phyloP scores from a whole-genome alignment of 768 basidiomycete genomes.

The Trametes cingulata region DNA sequence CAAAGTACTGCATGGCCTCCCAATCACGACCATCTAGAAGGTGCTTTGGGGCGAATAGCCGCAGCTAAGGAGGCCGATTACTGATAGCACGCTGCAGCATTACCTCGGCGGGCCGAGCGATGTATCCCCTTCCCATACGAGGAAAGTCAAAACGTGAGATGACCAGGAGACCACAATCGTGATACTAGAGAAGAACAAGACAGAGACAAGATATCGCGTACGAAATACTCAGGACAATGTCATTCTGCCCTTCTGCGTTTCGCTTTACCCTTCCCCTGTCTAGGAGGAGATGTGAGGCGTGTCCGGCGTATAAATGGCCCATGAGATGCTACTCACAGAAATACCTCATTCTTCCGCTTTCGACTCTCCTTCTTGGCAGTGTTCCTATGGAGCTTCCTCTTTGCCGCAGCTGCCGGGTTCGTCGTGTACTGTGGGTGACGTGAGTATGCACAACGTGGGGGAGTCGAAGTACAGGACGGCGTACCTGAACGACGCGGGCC shows the following conservation, averaged over 20 bases:
- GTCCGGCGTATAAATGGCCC: not conserved
- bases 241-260: conserved; percentile 16
- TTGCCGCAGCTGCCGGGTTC: conserved; percentile 76
- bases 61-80: too few species aligned
- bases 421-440: conserved; percentile 48
- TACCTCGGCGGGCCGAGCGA: too few species aligned
- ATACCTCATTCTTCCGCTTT: conserved; percentile 69
- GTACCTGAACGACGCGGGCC: conserved; percentile 45
- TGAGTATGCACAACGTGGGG: not conserved
- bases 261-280: conserved; percentile 8
- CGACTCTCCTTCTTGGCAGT: conserved; percentile 80
- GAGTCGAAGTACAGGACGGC: conserved; percentile 8
- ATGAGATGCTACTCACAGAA: conserved; percentile 49
- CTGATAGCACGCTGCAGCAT: too few species aligned
- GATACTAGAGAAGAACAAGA: not conserved
- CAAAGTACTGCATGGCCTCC: too few species aligned
- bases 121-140: too few species aligned
- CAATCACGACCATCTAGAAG: too few species aligned
- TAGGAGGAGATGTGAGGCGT: not conserved
- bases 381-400: conserved; percentile 71
- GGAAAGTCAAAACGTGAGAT: too few species aligned
- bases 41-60: too few species aligned
- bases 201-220: not conserved
- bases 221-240: not conserved
- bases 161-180: not conserved